Evolutionary conservation across 1,284 basidiomycete species (phyloP), one percentile per base, ranked within the genome.

Genomic region (Boletus mariae): DNA sequence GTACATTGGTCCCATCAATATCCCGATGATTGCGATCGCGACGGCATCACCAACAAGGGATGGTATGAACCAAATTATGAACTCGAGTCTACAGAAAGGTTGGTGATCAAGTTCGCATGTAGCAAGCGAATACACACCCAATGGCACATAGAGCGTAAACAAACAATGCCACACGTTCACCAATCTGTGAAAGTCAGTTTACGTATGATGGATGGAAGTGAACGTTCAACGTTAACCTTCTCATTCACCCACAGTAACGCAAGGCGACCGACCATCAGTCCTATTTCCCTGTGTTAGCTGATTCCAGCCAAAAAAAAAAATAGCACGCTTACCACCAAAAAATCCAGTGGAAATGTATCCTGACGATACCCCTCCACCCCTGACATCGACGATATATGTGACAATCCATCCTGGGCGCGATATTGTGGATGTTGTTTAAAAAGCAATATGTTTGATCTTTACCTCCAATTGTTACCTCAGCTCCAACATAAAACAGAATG

Each of bases 41-140:
- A 83, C 66, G 3, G 80, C 83, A 52, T 75, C 75, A 29, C 73
- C 76, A 23, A 82, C 67, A 31, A 84, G 70, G 11, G 75, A 77
- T 1, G 80, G 80, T 2, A 82, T 75, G 45, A 81, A 72, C 83
- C 83, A 85, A 40, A 85, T 67, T n/a, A 80, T 64, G 43, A 85
- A 58, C 58, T 84, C 81, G n/a, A 83, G 65, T 15, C 78, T 65
- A 34, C 10, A 20, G 31, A 41, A 42, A 4, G 1, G 23, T 65
- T 6, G 45, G 40, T 31, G 35, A 29, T 26, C 5, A 28, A 17
- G 15, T 8, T 31, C 11, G n/a, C 6, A 12, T 26, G 11, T 28
- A 23, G 29, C n/a, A 8, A 34, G 29, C 15, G 5, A 5, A 53
- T 25, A 48, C 56, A 13, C 29, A 65, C 61, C 46, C 75, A 29